Conservation (phyloP, 139 green algal species). For the Tetradesmus obliquus region DNA sequence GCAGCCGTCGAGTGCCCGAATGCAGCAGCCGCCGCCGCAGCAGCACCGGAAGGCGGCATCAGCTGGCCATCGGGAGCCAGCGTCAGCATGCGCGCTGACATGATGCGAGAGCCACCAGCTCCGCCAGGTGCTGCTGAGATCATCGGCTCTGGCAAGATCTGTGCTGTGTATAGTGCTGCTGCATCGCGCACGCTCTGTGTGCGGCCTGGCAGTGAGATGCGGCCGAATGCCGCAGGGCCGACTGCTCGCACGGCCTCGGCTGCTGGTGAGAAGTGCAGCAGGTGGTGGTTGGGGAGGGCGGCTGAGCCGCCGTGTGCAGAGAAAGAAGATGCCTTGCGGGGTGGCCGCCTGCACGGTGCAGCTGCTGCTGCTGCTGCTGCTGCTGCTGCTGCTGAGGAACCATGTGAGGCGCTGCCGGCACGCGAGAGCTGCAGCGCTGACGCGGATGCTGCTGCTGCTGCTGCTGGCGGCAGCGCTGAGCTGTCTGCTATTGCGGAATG, state of each 20-base stretch:
- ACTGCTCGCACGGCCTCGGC: neutral
- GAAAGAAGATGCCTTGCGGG: neutral
- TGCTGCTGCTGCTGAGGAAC: neutral
- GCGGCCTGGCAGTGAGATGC: constrained; percentile 8
- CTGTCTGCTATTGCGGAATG: neutral
- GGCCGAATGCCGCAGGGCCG: neutral
- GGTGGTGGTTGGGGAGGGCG: neutral
- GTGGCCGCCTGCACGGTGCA: neutral
- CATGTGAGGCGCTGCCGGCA: neutral
- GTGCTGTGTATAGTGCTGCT: neutral
- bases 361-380: neutral
- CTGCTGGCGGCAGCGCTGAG: neutral
- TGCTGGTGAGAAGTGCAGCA: neutral
- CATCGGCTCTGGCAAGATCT: constrained; percentile 3
- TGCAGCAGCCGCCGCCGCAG: too few species aligned
- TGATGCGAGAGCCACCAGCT: neutral
- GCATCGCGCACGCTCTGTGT: neutral
- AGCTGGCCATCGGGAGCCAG: neutral
- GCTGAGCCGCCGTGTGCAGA: neutral
- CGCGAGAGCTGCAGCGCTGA: neutral
- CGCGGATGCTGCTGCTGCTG: neutral
- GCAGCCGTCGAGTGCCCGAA: neutral
- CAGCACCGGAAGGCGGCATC: neutral
- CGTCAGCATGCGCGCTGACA: neutral
- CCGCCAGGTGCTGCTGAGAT: neutral